phyloP scores from a whole-genome alignment of 768 basidiomycete species.

The Galerina marginata region DNA sequence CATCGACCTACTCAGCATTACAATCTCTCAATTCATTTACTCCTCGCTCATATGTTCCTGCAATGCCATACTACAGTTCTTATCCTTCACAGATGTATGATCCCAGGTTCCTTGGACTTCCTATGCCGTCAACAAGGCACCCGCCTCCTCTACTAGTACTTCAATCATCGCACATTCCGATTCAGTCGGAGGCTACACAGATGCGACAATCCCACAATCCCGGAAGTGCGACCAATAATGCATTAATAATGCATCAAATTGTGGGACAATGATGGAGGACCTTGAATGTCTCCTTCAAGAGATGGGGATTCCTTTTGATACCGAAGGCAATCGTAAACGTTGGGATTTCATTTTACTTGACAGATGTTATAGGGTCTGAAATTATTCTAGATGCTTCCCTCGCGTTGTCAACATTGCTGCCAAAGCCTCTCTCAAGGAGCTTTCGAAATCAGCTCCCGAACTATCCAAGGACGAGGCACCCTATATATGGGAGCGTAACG shows the following conservation, averaged over 20 bases:
- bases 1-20: slow-evolving; percentile 1
- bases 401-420: slow-evolving; percentile 37
- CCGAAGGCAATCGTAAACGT: slow-evolving; percentile 29
- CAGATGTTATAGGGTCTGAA: slow-evolving; percentile 8
- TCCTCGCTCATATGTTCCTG: background rate
- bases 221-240: background rate
- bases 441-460: slow-evolving; percentile 22
- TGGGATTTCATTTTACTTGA: slow-evolving; percentile 15
- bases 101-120: background rate
- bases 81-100: slow-evolving; percentile 7
- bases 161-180: background rate
- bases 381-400: slow-evolving; percentile 32
- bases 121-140: background rate
- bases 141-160: background rate
- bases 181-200: background rate
- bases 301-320: slow-evolving; percentile 27
- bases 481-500: background rate
- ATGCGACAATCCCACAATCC: background rate
- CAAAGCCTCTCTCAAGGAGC: slow-evolving; percentile 29
- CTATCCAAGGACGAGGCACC: slow-evolving; percentile 7
- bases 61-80: background rate
- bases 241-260: slow-evolving; percentile 44
- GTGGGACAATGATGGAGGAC: slow-evolving; percentile 36
- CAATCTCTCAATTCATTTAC: background rate
- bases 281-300: slow-evolving; percentile 23